Evolutionary conservation across 495 filamentous ascomycete genomes (phyloP).

Genomic region (Tuber brumale): DNA sequence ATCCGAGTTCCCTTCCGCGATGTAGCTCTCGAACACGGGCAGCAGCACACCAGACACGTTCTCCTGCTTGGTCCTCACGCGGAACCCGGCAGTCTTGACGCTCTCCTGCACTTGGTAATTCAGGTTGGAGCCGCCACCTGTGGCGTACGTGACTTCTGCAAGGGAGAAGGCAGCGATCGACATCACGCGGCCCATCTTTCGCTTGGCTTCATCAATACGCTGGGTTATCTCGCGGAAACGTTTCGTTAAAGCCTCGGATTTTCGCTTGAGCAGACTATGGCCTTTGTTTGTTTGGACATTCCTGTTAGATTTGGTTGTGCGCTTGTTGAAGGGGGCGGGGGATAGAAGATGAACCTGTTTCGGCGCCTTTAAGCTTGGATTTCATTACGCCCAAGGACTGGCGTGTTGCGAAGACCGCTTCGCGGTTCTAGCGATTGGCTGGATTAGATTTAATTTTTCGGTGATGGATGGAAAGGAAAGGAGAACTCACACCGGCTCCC

Average conservation of each 20-base stretch:
- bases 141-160: slow-evolving; percentile 95
- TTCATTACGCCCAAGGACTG: slow-evolving; percentile 98
- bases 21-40: slow-evolving; percentile 83
- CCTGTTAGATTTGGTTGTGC: slow-evolving; percentile 6
- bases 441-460: neutral
- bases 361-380: slow-evolving; percentile 93
- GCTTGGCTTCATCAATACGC: slow-evolving; percentile 97
- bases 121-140: slow-evolving; percentile 73
- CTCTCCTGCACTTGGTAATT: slow-evolving; percentile 96
- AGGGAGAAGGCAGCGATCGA: slow-evolving; percentile 97
- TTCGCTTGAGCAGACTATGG: slow-evolving; percentile 79
- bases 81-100: slow-evolving; percentile 83
- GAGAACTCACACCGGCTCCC: slow-evolving; percentile 51
- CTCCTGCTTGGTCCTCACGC: slow-evolving; percentile 88
- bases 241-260: slow-evolving; percentile 89
- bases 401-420: slow-evolving; percentile 95
- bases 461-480: neutral
- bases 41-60: slow-evolving; percentile 96
- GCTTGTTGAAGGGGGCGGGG: slow-evolving; percentile 57
- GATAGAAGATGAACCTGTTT: slow-evolving; percentile 47
- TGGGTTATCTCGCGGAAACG: slow-evolving; percentile 72
- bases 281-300: slow-evolving; percentile 46
- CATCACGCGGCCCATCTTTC: slow-evolving; percentile 99
- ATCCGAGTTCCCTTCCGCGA: slow-evolving; percentile 83
- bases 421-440: slow-evolving; percentile 56